Percentiles rank a stretch among this genome's conserved stretches.
Conservation (phyloP, 176 grass and related monocot species). For the Phoenix roebelenii region DNA sequence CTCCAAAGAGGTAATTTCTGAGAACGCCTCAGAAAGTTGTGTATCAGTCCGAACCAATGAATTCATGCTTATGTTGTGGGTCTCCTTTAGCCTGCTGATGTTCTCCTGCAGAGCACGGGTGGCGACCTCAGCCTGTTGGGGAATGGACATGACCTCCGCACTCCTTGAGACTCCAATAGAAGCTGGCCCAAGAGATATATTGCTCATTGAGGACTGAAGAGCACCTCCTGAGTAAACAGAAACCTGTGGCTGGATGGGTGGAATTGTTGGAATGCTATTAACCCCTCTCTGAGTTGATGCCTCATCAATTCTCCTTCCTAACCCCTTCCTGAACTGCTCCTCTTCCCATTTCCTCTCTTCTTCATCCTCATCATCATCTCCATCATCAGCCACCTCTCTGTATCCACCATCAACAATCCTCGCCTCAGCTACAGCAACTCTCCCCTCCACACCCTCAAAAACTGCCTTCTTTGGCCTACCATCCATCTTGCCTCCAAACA, state of each 20-base stretch:
- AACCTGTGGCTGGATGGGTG: constrained; percentile 35
- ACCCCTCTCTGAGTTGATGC: constrained; percentile 36
- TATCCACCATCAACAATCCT: constrained; percentile 26
- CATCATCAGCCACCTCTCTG: constrained; percentile 25
- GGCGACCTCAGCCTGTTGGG: constrained; percentile 79
- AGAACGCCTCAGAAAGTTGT: constrained; percentile 65
- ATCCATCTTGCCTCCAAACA: constrained; percentile 45
- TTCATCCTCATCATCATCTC: constrained; percentile 30
- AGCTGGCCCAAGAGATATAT: constrained; percentile 7
- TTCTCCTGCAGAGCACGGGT: constrained; percentile 60
- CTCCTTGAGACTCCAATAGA: constrained; percentile 46
- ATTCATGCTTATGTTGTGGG: constrained; percentile 49
- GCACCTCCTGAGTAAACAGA: constrained; percentile 21
- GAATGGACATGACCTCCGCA: constrained; percentile 55
- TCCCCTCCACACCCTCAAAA: constrained; percentile 36
- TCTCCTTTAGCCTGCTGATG: constrained; percentile 72
- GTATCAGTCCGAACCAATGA: constrained; percentile 57
- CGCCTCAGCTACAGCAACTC: constrained; percentile 29
- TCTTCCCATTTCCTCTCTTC: constrained; percentile 96
- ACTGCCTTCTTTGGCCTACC: constrained; percentile 41
- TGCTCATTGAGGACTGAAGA: constrained; percentile 18
- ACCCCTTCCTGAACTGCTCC: constrained; percentile 77
- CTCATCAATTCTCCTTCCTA: constrained; percentile 62
- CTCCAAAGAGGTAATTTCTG: constrained; percentile 70
- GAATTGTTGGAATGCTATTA: constrained; percentile 22